Evolutionary conservation across 176 grass and related monocot genomes (phyloP), one percentile per base, ranked within the genome.

Genomic region (Metroxylon sagu): DNA sequence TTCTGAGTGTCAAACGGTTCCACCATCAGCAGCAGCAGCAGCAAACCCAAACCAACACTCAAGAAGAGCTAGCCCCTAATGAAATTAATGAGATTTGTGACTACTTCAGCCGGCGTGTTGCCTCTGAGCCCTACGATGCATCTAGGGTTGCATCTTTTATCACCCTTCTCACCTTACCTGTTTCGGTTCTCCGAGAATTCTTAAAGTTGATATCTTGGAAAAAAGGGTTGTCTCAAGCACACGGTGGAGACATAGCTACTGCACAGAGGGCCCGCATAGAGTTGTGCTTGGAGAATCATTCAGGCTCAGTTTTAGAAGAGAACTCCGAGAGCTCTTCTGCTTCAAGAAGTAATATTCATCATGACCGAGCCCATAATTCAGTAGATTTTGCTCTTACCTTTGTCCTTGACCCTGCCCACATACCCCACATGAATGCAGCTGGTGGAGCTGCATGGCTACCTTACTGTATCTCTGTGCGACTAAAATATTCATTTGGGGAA

Each of bases 1-100:
- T 98, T 68, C 29, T 98, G 50, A 98, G 88, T 56, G 94, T 98
- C 5, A 98, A 98, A 74, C 71, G 94, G 17, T 98, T 98, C 76
- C 94, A 98, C 48, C 88, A 98, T 48, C 94, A 97, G 69, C 86
- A 96, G 61, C 85, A 89, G 49, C 91, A 87, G 61, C 83, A 88
- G 14, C 87, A 97, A 65, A 72, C 85, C 50, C 87, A 87, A 61
- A 78, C 29, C 74, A 92, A 70, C 68, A 59, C 84, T 59, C 94
- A 98, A 69, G 94, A 98, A 79, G 94, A 98, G 70, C 76, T 98
- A 50, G 60, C 88, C 50, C 50, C 73, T 5, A 19, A 54, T 26
- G 94, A 98, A 75, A 98, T 98, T 31, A 93, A 83, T 8, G 94
- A 98, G 76, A 98, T 98, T 67, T 98, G 94, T 0, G 94, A 98